Conservation (phyloP, 176 grass and related monocot genomes). For the Phyllostachys edulis region DNA sequence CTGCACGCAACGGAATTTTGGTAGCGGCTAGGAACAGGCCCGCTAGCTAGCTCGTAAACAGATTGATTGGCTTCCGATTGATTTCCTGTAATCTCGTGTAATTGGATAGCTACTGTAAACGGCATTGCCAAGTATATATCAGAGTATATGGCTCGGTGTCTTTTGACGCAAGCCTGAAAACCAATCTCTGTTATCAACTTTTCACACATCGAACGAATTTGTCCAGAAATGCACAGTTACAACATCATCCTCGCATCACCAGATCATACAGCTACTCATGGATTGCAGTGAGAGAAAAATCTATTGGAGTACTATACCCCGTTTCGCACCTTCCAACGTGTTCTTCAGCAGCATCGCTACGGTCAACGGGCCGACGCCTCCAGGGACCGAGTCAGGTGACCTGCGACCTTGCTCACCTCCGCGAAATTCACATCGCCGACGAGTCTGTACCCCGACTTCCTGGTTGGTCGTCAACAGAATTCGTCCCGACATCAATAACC, state of each 20-base stretch:
- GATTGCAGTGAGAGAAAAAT: not conserved
- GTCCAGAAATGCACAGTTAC: no score
- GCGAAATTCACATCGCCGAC: slow-evolving; percentile 82
- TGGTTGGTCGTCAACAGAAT: slow-evolving; percentile 77
- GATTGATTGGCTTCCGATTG: no score
- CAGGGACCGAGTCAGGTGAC: slow-evolving; percentile 84
- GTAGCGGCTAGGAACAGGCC: no score
- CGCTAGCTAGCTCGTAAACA: no score
- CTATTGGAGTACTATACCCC: slow-evolving; percentile 42
- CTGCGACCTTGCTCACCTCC: slow-evolving; percentile 77
- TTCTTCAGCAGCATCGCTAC: slow-evolving; percentile 91
- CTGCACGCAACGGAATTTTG: no score
- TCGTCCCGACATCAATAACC: slow-evolving; percentile 59
- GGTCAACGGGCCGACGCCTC: slow-evolving; percentile 86
- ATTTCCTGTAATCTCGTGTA: no score
- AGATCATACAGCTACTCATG: not conserved
- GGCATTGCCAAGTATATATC: no score
- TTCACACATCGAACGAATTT: no score
- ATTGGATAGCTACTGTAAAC: no score
- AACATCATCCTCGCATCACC: not conserved
- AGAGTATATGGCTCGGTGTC: no score
- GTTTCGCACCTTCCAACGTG: slow-evolving; percentile 71
- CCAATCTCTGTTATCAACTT: no score
- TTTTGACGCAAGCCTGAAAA: no score
- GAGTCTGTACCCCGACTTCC: slow-evolving; percentile 74